Percentiles rank a stretch among this genome's conserved stretches.
phyloP scores from a whole-genome alignment of 805 yeast genomes.

The Maudiozyma pseudohumilis region DNA sequence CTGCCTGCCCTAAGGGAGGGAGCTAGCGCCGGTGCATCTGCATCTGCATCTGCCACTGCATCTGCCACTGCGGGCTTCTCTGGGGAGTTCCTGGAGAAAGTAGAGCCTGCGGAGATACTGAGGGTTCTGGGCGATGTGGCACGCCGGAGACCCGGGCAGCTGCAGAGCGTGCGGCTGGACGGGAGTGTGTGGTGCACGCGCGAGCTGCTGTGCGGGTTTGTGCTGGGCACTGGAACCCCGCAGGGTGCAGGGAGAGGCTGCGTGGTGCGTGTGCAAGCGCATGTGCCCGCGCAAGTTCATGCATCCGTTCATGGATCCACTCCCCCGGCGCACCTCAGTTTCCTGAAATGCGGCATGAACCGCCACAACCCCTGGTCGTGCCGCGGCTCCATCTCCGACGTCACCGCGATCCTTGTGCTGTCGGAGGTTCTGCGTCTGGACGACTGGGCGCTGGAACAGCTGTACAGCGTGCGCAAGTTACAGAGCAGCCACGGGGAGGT shows the following conservation, averaged over 20 bases:
- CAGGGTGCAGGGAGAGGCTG: not conserved
- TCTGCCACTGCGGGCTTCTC: too few species aligned
- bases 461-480: constrained; percentile 16
- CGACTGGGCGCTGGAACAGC: constrained; percentile 16
- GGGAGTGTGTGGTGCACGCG: constrained; percentile 27
- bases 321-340: too few species aligned
- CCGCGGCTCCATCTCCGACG: constrained; percentile 17
- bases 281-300: too few species aligned
- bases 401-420: constrained; percentile 17
- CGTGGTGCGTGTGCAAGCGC: too few species aligned
- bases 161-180: constrained; percentile 16
- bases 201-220: constrained; percentile 20
- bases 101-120: too few species aligned
- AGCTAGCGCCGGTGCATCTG: too few species aligned
- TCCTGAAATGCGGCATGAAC: constrained; percentile 25
- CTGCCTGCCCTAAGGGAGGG: too few species aligned
- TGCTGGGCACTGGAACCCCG: constrained; percentile 10
- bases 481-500: constrained; percentile 1
- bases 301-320: too few species aligned
- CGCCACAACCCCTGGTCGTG: constrained; percentile 26
- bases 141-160: too few species aligned
- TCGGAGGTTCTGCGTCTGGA: constrained; percentile 19
- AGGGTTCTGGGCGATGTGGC: too few species aligned
- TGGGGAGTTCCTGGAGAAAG: too few species aligned
- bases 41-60: too few species aligned